Evolutionary conservation across 768 basidiomycete genomes (phyloP), one percentile per base, ranked within the genome.

Genomic region (Arthromyces matolae): DNA sequence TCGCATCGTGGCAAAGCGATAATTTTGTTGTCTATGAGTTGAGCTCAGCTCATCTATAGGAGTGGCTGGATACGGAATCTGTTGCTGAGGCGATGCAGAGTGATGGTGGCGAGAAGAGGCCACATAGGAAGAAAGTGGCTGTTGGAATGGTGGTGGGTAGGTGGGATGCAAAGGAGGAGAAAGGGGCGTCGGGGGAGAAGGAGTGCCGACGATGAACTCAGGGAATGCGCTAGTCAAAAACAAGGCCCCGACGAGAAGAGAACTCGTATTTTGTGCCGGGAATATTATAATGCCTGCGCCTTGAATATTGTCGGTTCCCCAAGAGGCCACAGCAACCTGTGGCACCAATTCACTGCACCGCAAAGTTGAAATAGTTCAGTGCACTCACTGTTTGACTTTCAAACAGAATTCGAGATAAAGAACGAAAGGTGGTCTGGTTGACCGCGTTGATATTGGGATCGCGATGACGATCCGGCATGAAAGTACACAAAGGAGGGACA

Each of bases 401-500:
- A 47, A 72, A 72, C 14, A 84, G 64, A 34, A 76, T 63, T 22
- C 71, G 67, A 27, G 80, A 78, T 51, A 85, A 65, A 39, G 73
- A 71, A 45, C 79, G 75, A 60, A 84, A 85, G 50, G 65, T 70
- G 36, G 71, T 63, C 56, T 76, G 67, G 58, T 84, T 85, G 51
- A 75, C 71, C 49, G 69, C 65, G 58, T 76, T 72, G 38, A 61
- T 60, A 35, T 72, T 69, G 24, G 73, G 61, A 52, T 82, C 77
- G 37, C 76, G 66, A 32, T 80, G 72, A 27, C 76, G 74, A 58
- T 82, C 77, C 14, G 83, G 76, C 72, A 84, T 77, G 64, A 85
- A 78, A 34, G 81, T 81, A 64, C 79, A 81, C 49, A 80, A 65
- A 18, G 79, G 72, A 25, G 77, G 72, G 36, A 65, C 53, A 50